Percentiles rank a stretch among this genome's conserved stretches.
Evolutionary conservation across 306 rosid genomes (phyloP).

Genomic region (Cicer arietinum): DNA sequence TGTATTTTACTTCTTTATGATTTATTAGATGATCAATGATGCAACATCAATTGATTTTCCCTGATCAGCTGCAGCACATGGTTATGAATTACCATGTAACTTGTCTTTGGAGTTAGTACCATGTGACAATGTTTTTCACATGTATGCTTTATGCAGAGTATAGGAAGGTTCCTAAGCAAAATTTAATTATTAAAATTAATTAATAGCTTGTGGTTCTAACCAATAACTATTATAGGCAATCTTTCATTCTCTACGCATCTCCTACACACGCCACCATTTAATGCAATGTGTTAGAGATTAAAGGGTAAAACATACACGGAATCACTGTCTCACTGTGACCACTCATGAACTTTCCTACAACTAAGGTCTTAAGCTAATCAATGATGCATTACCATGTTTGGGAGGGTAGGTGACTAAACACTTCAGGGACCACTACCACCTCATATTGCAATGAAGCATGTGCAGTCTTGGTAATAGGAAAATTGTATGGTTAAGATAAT

Average conservation of each 20-base stretch:
- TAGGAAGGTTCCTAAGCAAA: slow-evolving; percentile 6
- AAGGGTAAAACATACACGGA: not conserved
- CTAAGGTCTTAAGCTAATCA: not conserved
- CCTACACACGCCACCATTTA: not conserved
- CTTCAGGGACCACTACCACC: not conserved
- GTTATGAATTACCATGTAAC: slow-evolving; percentile 1
- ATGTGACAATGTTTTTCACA: not conserved
- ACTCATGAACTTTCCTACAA: slow-evolving; percentile 26
- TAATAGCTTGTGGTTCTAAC: not conserved
- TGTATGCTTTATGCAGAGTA: slow-evolving; percentile 30
- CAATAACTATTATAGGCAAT: not conserved
- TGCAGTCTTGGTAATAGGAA: not conserved
- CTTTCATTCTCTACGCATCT: not conserved
- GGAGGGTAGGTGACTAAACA: not conserved
- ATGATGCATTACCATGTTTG: not conserved
- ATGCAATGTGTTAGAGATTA: not conserved
- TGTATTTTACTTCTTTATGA: not conserved
- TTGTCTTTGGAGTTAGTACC: slow-evolving; percentile 20
- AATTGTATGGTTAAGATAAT: not conserved
- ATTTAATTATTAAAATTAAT: not conserved
- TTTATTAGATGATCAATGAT: slow-evolving; percentile 1
- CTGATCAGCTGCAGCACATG: slow-evolving; percentile 20
- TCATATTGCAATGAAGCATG: not conserved
- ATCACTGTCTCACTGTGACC: slow-evolving; percentile 1
- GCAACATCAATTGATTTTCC: not conserved